phyloP scores from a whole-genome alignment of 1,139 yeast species.

The Protomyces lactucae-debilis region DNA sequence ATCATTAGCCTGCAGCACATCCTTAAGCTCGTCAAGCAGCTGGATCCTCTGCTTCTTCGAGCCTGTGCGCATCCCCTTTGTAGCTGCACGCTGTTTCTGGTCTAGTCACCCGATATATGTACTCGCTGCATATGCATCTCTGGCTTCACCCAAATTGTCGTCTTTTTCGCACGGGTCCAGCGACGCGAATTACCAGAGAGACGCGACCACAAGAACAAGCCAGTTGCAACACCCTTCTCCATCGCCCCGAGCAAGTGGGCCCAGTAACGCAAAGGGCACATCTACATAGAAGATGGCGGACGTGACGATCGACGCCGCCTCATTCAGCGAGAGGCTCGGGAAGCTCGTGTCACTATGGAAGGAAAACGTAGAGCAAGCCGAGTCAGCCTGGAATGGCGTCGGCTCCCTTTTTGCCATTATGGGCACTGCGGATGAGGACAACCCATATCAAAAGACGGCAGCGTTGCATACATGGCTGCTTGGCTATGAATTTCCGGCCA shows the following conservation, averaged over 20 bases:
- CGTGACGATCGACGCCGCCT: conserved; percentile 12
- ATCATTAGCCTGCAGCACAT: not conserved
- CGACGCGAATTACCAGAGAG: too few relatives aligned
- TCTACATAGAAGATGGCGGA: conserved; percentile 9
- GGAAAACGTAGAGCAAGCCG: not conserved
- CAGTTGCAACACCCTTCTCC: too few relatives aligned
- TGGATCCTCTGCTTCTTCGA: not conserved
- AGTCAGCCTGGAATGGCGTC: conserved; percentile 46
- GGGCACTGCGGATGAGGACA: conserved; percentile 80
- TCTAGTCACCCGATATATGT: too few relatives aligned
- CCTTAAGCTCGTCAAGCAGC: not conserved
- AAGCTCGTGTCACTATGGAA: conserved; percentile 23
- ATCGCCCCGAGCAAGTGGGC: too few relatives aligned
- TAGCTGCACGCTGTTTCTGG: not conserved
- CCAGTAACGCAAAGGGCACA: not conserved
- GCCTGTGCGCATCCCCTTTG: not conserved
- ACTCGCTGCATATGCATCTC: too few relatives aligned
- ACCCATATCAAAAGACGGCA: conserved; percentile 86
- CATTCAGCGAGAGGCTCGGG: conserved; percentile 17
- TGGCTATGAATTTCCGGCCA: conserved; percentile 93
- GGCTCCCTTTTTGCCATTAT: conserved; percentile 62
- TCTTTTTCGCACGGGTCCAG: too few relatives aligned
- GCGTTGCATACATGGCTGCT: conserved; percentile 86
- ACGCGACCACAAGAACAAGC: too few relatives aligned
- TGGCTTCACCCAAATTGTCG: too few relatives aligned